Conservation (phyloP, 163 green algal genomes). For the Chlamydomonas reinhardtii region DNA sequence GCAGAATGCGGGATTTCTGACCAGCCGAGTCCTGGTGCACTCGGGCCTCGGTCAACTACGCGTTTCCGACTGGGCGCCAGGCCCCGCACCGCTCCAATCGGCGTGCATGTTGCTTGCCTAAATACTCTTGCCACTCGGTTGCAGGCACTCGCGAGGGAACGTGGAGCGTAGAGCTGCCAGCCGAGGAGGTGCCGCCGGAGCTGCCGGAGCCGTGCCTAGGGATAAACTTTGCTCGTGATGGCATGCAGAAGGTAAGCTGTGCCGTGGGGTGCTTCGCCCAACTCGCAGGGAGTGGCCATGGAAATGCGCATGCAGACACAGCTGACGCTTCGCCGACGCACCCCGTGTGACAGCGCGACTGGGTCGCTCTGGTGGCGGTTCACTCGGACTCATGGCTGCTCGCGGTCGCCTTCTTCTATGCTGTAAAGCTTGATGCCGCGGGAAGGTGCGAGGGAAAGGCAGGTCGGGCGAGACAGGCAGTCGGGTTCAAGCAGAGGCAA, state of each 20-base stretch:
- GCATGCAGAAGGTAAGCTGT: constrained; percentile 64
- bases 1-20: too few species aligned
- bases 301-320: too few species aligned
- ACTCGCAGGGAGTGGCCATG: too few species aligned
- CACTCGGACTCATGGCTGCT: constrained; percentile 98
- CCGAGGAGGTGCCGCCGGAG: constrained; percentile 98
- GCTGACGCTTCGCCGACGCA: constrained; percentile 21
- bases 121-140: not conserved
- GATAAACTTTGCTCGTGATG: constrained; percentile 98
- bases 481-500: too few species aligned
- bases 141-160: constrained; percentile 86
- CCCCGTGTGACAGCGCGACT: constrained; percentile 82
- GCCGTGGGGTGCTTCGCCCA: not conserved
- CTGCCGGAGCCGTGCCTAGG: constrained; percentile 97
- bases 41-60: too few species aligned
- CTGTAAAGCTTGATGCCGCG: constrained; percentile 81
- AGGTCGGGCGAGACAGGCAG: too few species aligned
- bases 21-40: too few species aligned
- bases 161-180: constrained; percentile 94
- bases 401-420: constrained; percentile 96
- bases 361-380: constrained; percentile 96
- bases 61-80: too few species aligned
- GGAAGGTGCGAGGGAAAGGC: constrained; percentile 42
- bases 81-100: too few species aligned
- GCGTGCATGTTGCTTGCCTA: not conserved